Evolutionary conservation across 768 basidiomycete genomes (phyloP).

Genomic region (Serendipita indica): DNA sequence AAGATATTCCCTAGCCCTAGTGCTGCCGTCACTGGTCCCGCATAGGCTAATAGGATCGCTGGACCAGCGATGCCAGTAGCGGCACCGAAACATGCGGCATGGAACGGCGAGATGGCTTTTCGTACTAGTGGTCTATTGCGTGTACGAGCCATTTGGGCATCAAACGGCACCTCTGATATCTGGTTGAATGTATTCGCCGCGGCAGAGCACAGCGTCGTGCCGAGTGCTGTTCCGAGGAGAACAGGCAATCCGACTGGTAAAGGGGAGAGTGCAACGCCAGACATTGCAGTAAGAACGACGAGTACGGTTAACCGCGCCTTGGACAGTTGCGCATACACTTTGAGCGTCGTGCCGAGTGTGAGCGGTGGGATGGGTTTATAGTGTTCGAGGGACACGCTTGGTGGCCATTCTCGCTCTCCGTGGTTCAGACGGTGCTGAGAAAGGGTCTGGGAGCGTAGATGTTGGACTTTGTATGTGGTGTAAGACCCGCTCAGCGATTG

Average conservation of each 20-base stretch:
- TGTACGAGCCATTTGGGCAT: conserved; percentile 92
- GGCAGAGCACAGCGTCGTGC: conserved; percentile 81
- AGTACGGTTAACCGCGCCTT: conserved; percentile 74
- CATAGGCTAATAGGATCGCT: conserved; percentile 60
- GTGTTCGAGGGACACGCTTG: neutral
- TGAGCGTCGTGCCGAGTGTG: conserved; percentile 33
- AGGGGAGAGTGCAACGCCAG: conserved; percentile 85
- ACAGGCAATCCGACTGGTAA: conserved; percentile 70
- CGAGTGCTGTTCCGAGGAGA: conserved; percentile 72
- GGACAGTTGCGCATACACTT: conserved; percentile 64
- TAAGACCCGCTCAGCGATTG: neutral
- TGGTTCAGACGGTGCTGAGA: too few species aligned
- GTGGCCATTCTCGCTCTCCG: neutral
- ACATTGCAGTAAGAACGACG: conserved; percentile 79
- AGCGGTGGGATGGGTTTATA: conserved; percentile 18
- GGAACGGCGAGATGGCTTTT: conserved; percentile 66
- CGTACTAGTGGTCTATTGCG: conserved; percentile 76
- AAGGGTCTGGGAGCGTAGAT: neutral
- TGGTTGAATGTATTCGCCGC: conserved; percentile 94
- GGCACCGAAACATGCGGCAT: conserved; percentile 67
- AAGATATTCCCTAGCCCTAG: conserved; percentile 72
- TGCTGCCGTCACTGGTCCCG: conserved; percentile 72
- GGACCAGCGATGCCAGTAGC: conserved; percentile 69
- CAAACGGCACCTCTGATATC: conserved; percentile 85
- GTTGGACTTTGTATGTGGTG: too few species aligned